Percentiles rank a stretch among this genome's conserved stretches.
These are phyloP conservation scores for Colletotrichum graminicola DNA, from an alignment of 2,329 filamentous ascomycete genomes.

Conservation along the genomic window DNA sequence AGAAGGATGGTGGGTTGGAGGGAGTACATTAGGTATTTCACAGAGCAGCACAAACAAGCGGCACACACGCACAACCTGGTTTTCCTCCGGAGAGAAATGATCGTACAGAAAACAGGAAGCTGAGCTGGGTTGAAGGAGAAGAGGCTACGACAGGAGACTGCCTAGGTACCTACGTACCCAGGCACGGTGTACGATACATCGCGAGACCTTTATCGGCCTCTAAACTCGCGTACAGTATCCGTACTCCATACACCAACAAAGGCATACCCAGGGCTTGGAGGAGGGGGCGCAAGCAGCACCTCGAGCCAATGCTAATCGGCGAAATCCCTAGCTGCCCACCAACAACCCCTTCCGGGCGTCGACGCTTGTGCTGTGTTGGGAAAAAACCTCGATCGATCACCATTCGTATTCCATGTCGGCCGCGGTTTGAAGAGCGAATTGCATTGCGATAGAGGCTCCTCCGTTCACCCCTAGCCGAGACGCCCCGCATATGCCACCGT, in stretches of 20 bases:
- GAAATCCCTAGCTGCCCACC: slow-evolving; percentile 9
- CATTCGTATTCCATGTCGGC: slow-evolving; percentile 38
- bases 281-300: slow-evolving; percentile 26
- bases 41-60: not conserved
- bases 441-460: slow-evolving; percentile 26
- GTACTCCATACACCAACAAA: not conserved
- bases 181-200: slow-evolving; percentile 3
- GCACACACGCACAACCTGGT: not conserved
- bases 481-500: not conserved
- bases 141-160: not conserved
- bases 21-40: not conserved
- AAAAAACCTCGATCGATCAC: slow-evolving; percentile 38
- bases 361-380: slow-evolving; percentile 40
- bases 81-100: too few relatives aligned
- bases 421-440: slow-evolving; percentile 25
- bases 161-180: not conserved
- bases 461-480: slow-evolving; percentile 9
- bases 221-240: slow-evolving; percentile 6
- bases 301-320: slow-evolving; percentile 15
- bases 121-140: not conserved
- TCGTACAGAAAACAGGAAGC: not conserved
- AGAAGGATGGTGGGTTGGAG: not conserved
- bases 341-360: slow-evolving; percentile 32
- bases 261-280: slow-evolving; percentile 21
- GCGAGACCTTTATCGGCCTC: not conserved